These are phyloP conservation scores for Prinsepia uniflora DNA, from an alignment of 306 rosid genomes.

Conservation along the genomic window DNA sequence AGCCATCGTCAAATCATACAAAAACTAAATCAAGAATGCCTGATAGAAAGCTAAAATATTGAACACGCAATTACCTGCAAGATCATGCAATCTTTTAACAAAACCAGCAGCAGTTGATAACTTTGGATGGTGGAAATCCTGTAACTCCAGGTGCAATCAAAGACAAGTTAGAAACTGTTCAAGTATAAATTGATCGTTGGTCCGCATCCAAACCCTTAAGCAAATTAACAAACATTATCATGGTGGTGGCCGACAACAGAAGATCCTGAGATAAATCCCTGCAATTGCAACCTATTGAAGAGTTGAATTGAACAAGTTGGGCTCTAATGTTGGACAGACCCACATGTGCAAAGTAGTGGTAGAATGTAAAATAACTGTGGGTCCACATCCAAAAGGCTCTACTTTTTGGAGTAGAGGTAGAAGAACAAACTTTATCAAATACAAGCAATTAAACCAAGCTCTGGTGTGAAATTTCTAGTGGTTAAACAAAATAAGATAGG, in stretches of 20 bases:
- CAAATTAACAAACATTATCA: not conserved
- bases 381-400: not conserved
- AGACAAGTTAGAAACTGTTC: conserved; percentile 11
- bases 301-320: not conserved
- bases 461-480: not conserved
- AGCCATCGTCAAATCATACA: conserved; percentile 2
- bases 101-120: conserved; percentile 59
- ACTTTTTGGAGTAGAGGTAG: not conserved
- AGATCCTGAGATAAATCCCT: not conserved
- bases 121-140: conserved; percentile 47
- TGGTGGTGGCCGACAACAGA: not conserved
- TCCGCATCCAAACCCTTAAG: conserved; percentile 4
- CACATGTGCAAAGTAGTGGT: not conserved
- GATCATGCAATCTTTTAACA: conserved; percentile 74
- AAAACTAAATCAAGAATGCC: not conserved
- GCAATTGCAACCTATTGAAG: not conserved
- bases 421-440: not conserved
- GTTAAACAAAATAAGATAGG: not conserved
- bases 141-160: conserved; percentile 1
- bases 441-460: not conserved
- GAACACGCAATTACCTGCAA: conserved; percentile 47
- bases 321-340: not conserved
- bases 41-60: not conserved
- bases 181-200: not conserved
- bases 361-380: not conserved